phyloP scores from a whole-genome alignment of 345 rosid species.

The Ceriops zippeliana region DNA sequence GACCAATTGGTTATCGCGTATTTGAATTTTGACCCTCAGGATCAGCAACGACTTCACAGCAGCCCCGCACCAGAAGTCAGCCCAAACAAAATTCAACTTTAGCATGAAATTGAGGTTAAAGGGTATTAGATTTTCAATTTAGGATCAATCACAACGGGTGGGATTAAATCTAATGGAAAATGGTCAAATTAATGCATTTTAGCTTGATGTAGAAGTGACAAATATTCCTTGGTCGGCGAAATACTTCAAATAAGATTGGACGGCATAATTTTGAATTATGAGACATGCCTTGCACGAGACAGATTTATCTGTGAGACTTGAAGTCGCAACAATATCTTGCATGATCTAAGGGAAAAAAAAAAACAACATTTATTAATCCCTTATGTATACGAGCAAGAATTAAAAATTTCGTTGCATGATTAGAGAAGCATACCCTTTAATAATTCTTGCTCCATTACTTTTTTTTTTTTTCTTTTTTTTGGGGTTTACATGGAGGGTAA shows the following conservation, averaged over 20 bases:
- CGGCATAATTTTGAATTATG: background rate
- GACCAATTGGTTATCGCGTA: background rate
- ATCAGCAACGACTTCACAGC: background rate
- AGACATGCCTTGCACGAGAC: conserved; percentile 1
- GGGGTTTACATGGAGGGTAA: too few species aligned
- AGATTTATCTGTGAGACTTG: background rate
- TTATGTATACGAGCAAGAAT: background rate
- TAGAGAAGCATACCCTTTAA: too few species aligned
- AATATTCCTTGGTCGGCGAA: background rate
- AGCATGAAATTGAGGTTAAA: background rate
- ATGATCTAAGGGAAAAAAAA: background rate
- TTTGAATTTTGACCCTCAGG: conserved; percentile 4
- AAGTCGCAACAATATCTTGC: background rate
- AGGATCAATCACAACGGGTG: background rate
- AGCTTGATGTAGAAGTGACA: background rate
- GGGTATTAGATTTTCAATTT: background rate
- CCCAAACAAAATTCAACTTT: too few species aligned
- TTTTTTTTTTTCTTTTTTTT: too few species aligned
- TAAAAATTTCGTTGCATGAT: too few species aligned
- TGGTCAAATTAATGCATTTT: too few species aligned
- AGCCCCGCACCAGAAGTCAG: too few species aligned
- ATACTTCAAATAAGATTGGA: background rate
- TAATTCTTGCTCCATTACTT: too few species aligned
- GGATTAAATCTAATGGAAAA: background rate
- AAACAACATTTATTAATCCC: background rate